Conservation (phyloP, 352 stramenopile genomes). For the Globisporangium emineosum region DNA sequence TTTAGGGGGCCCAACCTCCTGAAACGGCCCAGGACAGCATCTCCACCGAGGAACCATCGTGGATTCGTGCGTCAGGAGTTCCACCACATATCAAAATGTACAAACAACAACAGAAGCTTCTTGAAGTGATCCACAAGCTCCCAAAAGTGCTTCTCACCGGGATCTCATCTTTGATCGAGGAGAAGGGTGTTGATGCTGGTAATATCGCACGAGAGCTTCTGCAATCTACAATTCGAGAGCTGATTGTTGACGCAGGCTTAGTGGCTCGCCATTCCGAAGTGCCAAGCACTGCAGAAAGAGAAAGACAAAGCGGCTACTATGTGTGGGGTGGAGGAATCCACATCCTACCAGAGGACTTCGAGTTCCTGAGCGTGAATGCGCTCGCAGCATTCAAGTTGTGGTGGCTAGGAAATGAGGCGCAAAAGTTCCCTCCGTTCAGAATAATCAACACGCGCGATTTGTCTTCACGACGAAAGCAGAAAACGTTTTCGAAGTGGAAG, state of each 20-base stretch:
- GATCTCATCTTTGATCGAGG: not conserved
- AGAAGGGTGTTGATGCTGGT: not conserved
- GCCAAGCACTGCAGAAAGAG: no score
- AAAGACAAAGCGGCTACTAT: not conserved
- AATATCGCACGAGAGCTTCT: not conserved
- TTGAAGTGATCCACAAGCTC: not conserved
- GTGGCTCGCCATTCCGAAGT: not conserved
- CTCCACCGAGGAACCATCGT: not conserved
- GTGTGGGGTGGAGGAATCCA: not conserved
- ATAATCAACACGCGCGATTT: not conserved
- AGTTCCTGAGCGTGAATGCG: not conserved
- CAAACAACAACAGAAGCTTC: not conserved
- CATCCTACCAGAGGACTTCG: not conserved
- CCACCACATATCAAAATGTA: not conserved
- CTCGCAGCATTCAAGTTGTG: not conserved
- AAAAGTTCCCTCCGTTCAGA: not conserved
- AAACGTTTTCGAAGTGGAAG: not conserved
- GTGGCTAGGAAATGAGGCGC: not conserved
- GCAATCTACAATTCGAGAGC: not conserved
- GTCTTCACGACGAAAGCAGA: not conserved
- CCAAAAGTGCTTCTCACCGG: not conserved
- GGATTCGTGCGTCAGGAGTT: not conserved
- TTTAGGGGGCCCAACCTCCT: not conserved
- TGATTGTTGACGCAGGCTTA: not conserved
- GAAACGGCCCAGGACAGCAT: not conserved